Conservation (phyloP, 169 alveolate genomes). For the Theileria equi region DNA sequence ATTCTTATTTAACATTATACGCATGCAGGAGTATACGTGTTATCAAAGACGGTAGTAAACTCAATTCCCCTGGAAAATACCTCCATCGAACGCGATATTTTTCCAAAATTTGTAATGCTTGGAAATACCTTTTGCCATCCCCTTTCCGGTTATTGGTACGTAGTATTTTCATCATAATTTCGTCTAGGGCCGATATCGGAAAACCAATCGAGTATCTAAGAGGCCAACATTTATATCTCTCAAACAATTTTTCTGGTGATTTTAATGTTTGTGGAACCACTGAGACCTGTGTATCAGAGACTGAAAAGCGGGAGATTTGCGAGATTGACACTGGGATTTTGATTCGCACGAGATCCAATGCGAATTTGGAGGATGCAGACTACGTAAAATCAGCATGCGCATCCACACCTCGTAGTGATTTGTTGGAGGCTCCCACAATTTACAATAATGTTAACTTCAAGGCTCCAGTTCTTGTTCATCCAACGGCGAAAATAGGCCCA, state of each 20-base stretch:
- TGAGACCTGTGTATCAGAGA: no score
- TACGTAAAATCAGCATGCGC: no score
- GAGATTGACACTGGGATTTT: no score
- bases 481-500: constrained; percentile 79
- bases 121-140: constrained; percentile 70
- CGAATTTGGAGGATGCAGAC: no score
- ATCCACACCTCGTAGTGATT: no score
- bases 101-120: constrained; percentile 90
- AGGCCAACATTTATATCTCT: constrained; percentile 64
- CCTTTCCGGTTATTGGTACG: constrained; percentile 82
- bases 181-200: constrained; percentile 70
- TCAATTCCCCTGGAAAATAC: constrained; percentile 86
- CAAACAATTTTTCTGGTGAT: neutral
- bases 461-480: constrained; percentile 16
- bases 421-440: no score
- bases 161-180: neutral
- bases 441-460: neutral
- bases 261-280: no score
- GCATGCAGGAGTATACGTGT: constrained; percentile 89
- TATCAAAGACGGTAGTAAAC: constrained; percentile 82
- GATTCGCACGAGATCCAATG: no score
- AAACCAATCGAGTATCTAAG: constrained; percentile 66
- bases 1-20: neutral
- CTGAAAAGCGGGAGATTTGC: no score
- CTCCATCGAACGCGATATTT: constrained; percentile 92